These are phyloP conservation scores for Monilinia vaccinii-corymbosi DNA, from an alignment of 2,329 filamentous ascomycete species.

Conservation along the genomic window DNA sequence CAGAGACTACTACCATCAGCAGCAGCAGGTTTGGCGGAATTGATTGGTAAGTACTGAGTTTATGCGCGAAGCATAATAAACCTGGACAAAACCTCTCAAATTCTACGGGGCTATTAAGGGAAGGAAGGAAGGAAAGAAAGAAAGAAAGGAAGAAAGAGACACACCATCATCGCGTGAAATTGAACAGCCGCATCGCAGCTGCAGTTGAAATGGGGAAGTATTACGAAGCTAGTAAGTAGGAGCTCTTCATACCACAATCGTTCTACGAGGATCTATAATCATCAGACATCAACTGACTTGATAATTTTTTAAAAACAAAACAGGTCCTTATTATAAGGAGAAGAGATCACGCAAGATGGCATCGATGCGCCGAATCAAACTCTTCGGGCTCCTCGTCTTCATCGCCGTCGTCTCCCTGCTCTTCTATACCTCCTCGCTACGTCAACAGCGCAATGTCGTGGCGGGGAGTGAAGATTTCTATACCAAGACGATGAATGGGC, in stretches of 20 bases:
- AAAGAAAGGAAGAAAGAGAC: neutral
- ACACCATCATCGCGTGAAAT: neutral
- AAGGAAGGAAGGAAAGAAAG: neutral
- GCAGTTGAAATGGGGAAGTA: conserved; percentile 8
- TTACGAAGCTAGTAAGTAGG: conserved; percentile 4
- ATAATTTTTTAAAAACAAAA: neutral
- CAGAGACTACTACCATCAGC: no score
- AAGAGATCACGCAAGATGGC: conserved; percentile 42
- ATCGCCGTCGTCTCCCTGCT: conserved; percentile 58
- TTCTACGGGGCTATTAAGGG: neutral
- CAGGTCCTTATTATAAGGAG: conserved; percentile 15
- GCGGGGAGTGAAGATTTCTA: conserved; percentile 48
- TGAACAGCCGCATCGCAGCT: neutral
- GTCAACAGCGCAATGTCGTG: conserved; percentile 38
- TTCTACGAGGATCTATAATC: neutral
- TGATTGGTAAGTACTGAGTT: no score
- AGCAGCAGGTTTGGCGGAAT: no score
- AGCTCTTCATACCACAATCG: neutral
- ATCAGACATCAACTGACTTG: neutral
- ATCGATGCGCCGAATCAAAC: conserved; percentile 59
- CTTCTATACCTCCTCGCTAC: conserved; percentile 60
- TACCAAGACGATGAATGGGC: conserved; percentile 47
- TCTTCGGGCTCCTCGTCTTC: conserved; percentile 55
- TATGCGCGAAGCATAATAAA: neutral
- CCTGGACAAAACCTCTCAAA: neutral